These are phyloP conservation scores for Pseudozyma hubeiensis DNA, from an alignment of 1,284 basidiomycete species.

Conservation along the genomic window DNA sequence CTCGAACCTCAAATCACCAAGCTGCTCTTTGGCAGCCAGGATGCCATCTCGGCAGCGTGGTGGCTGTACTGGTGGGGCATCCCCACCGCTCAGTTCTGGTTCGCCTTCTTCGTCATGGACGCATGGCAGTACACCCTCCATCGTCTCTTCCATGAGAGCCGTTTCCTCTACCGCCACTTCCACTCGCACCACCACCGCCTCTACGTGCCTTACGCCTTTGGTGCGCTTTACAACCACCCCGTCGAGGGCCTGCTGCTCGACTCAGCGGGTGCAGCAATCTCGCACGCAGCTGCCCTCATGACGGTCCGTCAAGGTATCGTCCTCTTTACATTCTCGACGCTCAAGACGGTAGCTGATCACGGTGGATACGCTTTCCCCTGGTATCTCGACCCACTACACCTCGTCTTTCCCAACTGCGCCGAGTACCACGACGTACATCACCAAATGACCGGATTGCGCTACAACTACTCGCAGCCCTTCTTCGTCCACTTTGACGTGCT, in stretches of 20 bases:
- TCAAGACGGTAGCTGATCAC: constrained; percentile 98
- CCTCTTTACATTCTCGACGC: constrained; percentile 83
- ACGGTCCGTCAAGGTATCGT: constrained; percentile 81
- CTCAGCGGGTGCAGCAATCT: constrained; percentile 81
- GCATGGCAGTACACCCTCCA: constrained; percentile 99
- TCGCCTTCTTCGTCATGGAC: constrained; percentile 91
- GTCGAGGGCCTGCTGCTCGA: constrained; percentile 91
- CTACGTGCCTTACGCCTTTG: constrained; percentile 96
- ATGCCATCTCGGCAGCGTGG: constrained; percentile 71
- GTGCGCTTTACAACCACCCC: constrained; percentile 97
- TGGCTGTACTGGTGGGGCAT: constrained; percentile 95
- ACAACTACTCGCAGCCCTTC: constrained; percentile 95
- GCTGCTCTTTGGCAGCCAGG: constrained; percentile 38
- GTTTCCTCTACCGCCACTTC: constrained; percentile 88
- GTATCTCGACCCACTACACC: constrained; percentile 80
- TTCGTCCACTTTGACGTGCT: constrained; percentile 73
- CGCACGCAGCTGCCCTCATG: constrained; percentile 79
- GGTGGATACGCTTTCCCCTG: constrained; percentile 90
- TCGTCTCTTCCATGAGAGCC: constrained; percentile 89
- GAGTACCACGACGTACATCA: constrained; percentile 99
- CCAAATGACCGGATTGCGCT: constrained; percentile 90
- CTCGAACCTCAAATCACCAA: constrained; percentile 18
- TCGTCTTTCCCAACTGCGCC: constrained; percentile 90
- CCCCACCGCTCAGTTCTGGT: constrained; percentile 79
- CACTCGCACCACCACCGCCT: constrained; percentile 96